These are phyloP conservation scores for Anthracocystis walkeri DNA, from an alignment of 1,284 basidiomycete species.

Conservation along the genomic window DNA sequence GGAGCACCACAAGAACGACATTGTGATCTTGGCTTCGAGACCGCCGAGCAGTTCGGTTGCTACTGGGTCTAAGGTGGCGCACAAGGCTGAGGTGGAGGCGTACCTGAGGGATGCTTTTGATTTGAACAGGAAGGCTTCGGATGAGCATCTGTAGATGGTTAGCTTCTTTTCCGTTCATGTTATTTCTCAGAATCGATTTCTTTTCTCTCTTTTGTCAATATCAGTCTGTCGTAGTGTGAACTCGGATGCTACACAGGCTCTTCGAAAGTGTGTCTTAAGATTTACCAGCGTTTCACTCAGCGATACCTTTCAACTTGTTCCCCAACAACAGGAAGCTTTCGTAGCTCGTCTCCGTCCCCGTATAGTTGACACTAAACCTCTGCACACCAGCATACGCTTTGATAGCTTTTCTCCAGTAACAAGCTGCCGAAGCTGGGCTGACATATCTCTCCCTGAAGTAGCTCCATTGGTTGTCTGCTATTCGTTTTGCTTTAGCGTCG, in stretches of 20 bases:
- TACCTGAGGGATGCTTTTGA: slow-evolving; percentile 64
- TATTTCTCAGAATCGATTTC: background rate
- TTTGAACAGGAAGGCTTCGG: slow-evolving; percentile 48
- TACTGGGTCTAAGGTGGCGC: slow-evolving; percentile 83
- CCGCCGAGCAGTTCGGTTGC: slow-evolving; percentile 74
- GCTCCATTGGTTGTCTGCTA: slow-evolving; percentile 63
- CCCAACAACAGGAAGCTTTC: slow-evolving; percentile 57
- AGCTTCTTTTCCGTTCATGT: background rate
- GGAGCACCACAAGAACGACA: slow-evolving; percentile 84
- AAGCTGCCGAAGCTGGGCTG: slow-evolving; percentile 52
- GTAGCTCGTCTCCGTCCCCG: slow-evolving; percentile 62
- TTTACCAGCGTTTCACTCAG: slow-evolving; percentile 1
- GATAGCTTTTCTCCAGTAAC: slow-evolving; percentile 63
- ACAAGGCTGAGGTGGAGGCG: slow-evolving; percentile 65
- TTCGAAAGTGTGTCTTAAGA: too few relatives aligned
- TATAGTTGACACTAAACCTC: slow-evolving; percentile 48
- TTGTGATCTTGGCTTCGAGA: slow-evolving; percentile 63
- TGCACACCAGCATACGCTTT: slow-evolving; percentile 45
- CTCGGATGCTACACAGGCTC: too few relatives aligned
- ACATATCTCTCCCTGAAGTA: slow-evolving; percentile 63
- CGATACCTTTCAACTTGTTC: slow-evolving; percentile 39
- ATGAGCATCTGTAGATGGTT: slow-evolving; percentile 20
- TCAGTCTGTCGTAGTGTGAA: too few relatives aligned
- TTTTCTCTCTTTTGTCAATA: background rate
- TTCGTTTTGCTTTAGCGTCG: slow-evolving; percentile 53